Evolutionary conservation across 805 yeast species (phyloP).

Genomic region (Saccharomycopsis fermentans): DNA sequence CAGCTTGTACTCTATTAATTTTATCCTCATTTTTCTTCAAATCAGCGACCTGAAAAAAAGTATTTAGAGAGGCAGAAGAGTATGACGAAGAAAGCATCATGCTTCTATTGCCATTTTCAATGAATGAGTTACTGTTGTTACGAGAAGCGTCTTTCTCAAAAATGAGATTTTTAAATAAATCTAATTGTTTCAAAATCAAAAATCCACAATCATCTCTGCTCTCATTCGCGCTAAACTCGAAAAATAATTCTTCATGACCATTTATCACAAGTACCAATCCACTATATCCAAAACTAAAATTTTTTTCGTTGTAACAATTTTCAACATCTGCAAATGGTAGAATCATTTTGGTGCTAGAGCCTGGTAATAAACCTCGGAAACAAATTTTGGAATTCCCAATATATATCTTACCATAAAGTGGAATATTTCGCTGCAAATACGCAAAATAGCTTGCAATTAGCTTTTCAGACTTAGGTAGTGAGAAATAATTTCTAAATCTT

Average conservation of each 20-base stretch:
- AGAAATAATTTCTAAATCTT: conserved; percentile 58
- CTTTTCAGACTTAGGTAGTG: conserved; percentile 40
- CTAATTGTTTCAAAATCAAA: conserved; percentile 42
- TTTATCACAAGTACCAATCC: conserved; percentile 61
- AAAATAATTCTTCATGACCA: conserved; percentile 66
- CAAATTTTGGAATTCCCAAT: conserved; percentile 62
- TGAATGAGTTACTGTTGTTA: conserved; percentile 9
- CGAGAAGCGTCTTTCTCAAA: neutral
- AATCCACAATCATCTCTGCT: conserved; percentile 66
- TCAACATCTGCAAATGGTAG: conserved; percentile 70
- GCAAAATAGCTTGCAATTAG: conserved; percentile 63
- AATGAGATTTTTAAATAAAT: conserved; percentile 26
- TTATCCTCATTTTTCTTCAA: conserved; percentile 59
- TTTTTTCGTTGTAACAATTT: conserved; percentile 54
- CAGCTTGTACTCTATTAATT: conserved; percentile 41
- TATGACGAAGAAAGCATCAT: conserved; percentile 25
- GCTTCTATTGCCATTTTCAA: conserved; percentile 21
- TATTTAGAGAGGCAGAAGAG: conserved; percentile 16
- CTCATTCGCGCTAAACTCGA: conserved; percentile 59
- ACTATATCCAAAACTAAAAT: conserved; percentile 55
- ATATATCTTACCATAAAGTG: conserved; percentile 76
- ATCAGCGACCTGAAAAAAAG: conserved; percentile 43
- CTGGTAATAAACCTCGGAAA: conserved; percentile 71
- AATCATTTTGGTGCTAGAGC: conserved; percentile 69
- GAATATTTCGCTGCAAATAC: conserved; percentile 59